Conservation (phyloP, 2,329 filamentous ascomycete genomes). For the Fusarium sp. region DNA sequence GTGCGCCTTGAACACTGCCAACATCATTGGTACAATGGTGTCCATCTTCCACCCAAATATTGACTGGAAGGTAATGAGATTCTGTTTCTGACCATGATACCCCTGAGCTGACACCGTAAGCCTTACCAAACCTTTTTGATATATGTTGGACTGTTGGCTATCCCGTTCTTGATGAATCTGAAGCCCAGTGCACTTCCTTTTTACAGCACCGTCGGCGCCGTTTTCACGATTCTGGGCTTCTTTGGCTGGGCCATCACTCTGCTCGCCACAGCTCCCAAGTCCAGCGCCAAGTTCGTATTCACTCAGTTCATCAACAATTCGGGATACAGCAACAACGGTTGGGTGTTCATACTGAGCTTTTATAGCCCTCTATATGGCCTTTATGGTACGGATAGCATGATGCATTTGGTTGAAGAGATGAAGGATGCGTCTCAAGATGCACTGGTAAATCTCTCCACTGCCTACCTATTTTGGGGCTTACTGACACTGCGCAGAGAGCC, state of each 20-base stretch:
- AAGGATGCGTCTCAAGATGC: constrained; percentile 16
- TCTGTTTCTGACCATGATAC: no score
- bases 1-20: constrained; percentile 17
- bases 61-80: no score
- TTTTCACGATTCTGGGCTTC: constrained; percentile 18
- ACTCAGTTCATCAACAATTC: constrained; percentile 22
- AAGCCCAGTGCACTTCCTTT: constrained; percentile 17
- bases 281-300: constrained; percentile 11
- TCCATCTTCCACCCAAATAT: constrained; percentile 12
- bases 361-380: constrained; percentile 15
- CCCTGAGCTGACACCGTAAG: no score
- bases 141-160: background rate
- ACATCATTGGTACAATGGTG: constrained; percentile 11
- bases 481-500: background rate
- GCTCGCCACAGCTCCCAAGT: constrained; percentile 1
- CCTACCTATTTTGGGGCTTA: no score
- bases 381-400: constrained; percentile 22
- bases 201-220: constrained; percentile 17
- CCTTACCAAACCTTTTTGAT: constrained; percentile 20
- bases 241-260: constrained; percentile 20
- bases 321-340: constrained; percentile 9
- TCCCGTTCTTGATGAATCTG: constrained; percentile 11
- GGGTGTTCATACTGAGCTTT: constrained; percentile 18
- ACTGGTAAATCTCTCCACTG: no score
- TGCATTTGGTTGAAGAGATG: constrained; percentile 31